Percentiles rank a stretch among this genome's conserved stretches.
Conservation (phyloP, 179 eudicot species). For the Sideroxylon spinosum region DNA sequence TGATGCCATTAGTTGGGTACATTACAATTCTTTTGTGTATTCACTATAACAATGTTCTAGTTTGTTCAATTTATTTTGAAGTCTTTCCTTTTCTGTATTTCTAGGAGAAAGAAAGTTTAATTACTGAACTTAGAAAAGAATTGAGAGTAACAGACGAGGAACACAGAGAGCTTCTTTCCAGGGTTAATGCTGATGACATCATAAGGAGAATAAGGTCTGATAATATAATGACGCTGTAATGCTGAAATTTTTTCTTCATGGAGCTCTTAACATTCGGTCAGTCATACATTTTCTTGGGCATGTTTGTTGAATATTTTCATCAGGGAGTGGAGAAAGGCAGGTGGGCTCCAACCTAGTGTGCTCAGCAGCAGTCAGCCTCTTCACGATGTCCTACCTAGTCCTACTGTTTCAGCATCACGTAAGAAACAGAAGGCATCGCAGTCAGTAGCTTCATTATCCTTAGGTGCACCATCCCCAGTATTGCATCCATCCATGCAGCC, state of each 20-base stretch:
- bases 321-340: conserved; percentile 72
- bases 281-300: background rate
- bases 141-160: conserved; percentile 78
- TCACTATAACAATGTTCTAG: background rate
- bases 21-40: background rate
- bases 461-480: conserved; percentile 50
- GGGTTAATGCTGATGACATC: conserved; percentile 58
- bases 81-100: conserved; percentile 14
- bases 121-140: conserved; percentile 86
- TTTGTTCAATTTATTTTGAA: conserved; percentile 23
- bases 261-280: background rate
- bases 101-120: conserved; percentile 88
- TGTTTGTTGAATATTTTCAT: conserved; percentile 14
- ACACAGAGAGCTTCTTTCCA: conserved; percentile 60
- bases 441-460: conserved; percentile 49
- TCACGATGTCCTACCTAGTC: conserved; percentile 51
- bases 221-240: background rate
- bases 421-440: conserved; percentile 65
- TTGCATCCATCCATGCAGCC: conserved; percentile 51
- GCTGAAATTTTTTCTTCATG: background rate
- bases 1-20: conserved; percentile 86
- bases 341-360: conserved; percentile 50
- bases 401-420: conserved; percentile 60
- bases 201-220: conserved; percentile 61
- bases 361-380: conserved; percentile 36